Conservation (phyloP, 352 stramenopile species). For the Saprolegnia parasitica region DNA sequence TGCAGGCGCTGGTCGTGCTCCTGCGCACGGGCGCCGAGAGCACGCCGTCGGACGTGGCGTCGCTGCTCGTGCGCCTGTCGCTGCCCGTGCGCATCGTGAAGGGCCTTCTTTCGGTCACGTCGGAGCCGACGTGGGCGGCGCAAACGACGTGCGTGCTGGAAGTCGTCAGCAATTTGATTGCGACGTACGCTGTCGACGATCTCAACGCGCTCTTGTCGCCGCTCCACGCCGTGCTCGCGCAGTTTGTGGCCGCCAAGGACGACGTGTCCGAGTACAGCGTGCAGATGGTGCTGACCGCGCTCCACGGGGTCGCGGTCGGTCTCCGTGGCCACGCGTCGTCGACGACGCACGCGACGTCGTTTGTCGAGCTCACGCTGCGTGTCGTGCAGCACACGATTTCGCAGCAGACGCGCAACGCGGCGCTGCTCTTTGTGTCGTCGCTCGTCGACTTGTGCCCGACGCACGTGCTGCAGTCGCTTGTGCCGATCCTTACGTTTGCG, state of each 20-base stretch:
- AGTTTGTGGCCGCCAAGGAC: slow-evolving; percentile 30
- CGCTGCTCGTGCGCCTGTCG: slow-evolving; percentile 7
- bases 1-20: slow-evolving; percentile 1
- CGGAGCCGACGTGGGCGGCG: slow-evolving; percentile 33
- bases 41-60: background rate
- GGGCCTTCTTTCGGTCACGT: background rate
- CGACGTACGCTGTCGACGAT: slow-evolving; percentile 32
- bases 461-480: slow-evolving; percentile 68
- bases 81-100: slow-evolving; percentile 13
- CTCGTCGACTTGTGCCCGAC: slow-evolving; percentile 69
- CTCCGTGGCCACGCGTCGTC: background rate
- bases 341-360: slow-evolving; percentile 36
- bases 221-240: slow-evolving; percentile 49
- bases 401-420: slow-evolving; percentile 74
- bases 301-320: background rate
- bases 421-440: slow-evolving; percentile 72
- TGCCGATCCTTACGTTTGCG: slow-evolving; percentile 70
- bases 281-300: slow-evolving; percentile 22
- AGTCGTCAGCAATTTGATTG: slow-evolving; percentile 42
- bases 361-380: slow-evolving; percentile 76
- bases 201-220: slow-evolving; percentile 45
- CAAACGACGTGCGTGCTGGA: slow-evolving; percentile 73
- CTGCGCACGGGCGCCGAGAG: slow-evolving; percentile 14
- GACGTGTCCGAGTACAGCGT: slow-evolving; percentile 29
- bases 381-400: slow-evolving; percentile 62